Conservation (phyloP, 805 yeast species). For the Suhomyces emberorum region DNA sequence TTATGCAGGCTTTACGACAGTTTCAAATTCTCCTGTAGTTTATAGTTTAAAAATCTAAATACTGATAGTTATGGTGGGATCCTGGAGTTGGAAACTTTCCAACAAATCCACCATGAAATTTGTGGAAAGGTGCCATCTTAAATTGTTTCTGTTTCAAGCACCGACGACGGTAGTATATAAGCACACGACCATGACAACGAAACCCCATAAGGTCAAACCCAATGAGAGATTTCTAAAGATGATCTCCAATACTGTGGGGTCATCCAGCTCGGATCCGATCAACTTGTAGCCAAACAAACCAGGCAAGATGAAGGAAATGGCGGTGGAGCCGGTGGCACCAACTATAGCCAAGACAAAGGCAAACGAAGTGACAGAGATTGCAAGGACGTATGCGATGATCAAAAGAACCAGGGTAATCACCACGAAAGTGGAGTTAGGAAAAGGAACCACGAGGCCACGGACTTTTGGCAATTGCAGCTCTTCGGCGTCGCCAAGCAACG, state of each 20-base stretch:
- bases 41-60: too few relatives aligned
- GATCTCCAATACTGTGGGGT: conserved; percentile 25
- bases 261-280: conserved; percentile 46
- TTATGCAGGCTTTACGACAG: too few relatives aligned
- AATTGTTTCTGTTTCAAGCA: neutral
- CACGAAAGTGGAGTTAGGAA: conserved; percentile 23
- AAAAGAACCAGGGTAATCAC: conserved; percentile 36
- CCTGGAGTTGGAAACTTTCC: too few relatives aligned
- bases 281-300: conserved; percentile 81
- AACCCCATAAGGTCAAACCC: conserved; percentile 63
- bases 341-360: conserved; percentile 83
- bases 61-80: too few relatives aligned
- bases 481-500: conserved; percentile 10
- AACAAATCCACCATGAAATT: too few relatives aligned
- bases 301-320: conserved; percentile 86
- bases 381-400: conserved; percentile 55
- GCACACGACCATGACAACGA: conserved; percentile 67
- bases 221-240: conserved; percentile 48
- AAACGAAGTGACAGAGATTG: conserved; percentile 66
- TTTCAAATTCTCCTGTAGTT: too few relatives aligned
- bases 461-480: conserved; percentile 1
- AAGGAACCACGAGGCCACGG: conserved; percentile 23
- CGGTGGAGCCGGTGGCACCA: conserved; percentile 91
- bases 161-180: conserved; percentile 22
- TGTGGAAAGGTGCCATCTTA: too few relatives aligned